Percentiles rank a stretch among this genome's conserved stretches.
These are phyloP conservation scores for Oehlia diaphana DNA, from an alignment of 192 early-diverging fungal species.

Conservation along the genomic window DNA sequence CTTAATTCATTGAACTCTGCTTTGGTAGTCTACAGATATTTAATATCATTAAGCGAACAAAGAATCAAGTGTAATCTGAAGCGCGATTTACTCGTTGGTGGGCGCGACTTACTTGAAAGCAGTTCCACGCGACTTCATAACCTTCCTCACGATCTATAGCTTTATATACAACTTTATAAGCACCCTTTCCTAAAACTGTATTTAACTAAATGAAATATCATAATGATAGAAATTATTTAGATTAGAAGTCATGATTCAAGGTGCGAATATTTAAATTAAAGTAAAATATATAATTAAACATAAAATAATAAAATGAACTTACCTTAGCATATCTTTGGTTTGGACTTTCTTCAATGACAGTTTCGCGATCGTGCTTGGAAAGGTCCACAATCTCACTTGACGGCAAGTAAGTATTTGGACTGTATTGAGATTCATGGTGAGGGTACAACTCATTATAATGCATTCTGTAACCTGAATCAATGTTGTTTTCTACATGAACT, in stretches of 20 bases:
- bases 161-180: slow-evolving; percentile 87
- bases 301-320: slow-evolving; percentile 26
- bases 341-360: slow-evolving; percentile 54
- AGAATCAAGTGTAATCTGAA: neutral
- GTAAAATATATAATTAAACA: neutral
- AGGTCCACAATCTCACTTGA: slow-evolving; percentile 52
- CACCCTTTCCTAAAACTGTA: slow-evolving; percentile 74
- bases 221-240: neutral
- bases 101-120: slow-evolving; percentile 54
- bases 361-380: slow-evolving; percentile 54
- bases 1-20: slow-evolving; percentile 70
- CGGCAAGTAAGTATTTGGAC: neutral
- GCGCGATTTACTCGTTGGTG: neutral
- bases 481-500: no score
- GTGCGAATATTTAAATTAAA: neutral
- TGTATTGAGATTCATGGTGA: neutral
- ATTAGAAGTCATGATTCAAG: neutral
- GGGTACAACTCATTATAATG: neutral
- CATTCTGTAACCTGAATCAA: slow-evolving; percentile 1
- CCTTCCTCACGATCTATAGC: slow-evolving; percentile 87
- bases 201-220: slow-evolving; percentile 39
- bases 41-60: neutral
- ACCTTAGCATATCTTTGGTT: slow-evolving; percentile 54
- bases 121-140: slow-evolving; percentile 90
- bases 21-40: slow-evolving; percentile 56